phyloP scores from a whole-genome alignment of 2,329 filamentous ascomycete genomes.

The Phaeoacremonium minimum region DNA sequence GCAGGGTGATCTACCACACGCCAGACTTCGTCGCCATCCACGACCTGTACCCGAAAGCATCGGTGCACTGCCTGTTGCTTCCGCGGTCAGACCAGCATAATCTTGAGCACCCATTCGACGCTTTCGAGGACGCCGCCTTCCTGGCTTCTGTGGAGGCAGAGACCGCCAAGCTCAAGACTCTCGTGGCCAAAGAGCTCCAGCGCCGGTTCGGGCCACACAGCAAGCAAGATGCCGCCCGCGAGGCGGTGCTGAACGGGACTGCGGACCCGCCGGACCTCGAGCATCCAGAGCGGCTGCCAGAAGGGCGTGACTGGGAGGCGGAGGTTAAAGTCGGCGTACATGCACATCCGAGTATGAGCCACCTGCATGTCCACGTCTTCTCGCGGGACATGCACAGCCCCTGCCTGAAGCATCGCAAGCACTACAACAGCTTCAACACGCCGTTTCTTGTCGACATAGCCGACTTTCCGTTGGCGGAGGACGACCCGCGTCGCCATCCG shows the following conservation, averaged over 20 bases:
- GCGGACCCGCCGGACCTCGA: slow-evolving; percentile 60
- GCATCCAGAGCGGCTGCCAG: slow-evolving; percentile 54
- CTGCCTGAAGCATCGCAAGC: slow-evolving; percentile 72
- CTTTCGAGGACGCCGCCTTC: slow-evolving; percentile 68
- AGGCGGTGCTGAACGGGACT: slow-evolving; percentile 63
- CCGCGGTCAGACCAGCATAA: slow-evolving; percentile 62
- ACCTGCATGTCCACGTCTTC: slow-evolving; percentile 86
- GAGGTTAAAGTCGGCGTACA: slow-evolving; percentile 80
- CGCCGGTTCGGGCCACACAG: slow-evolving; percentile 64
- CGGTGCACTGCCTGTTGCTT: slow-evolving; percentile 82
- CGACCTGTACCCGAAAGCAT: slow-evolving; percentile 82
- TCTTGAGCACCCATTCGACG: slow-evolving; percentile 69
- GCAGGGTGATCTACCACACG: slow-evolving; percentile 60
- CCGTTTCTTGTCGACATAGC: slow-evolving; percentile 75
- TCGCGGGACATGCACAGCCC: slow-evolving; percentile 73
- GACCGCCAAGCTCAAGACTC: slow-evolving; percentile 51
- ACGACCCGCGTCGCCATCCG: slow-evolving; percentile 60
- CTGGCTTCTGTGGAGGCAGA: slow-evolving; percentile 59
- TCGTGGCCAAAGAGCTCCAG: slow-evolving; percentile 73
- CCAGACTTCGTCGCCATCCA: slow-evolving; percentile 71
- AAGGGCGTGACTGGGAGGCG: slow-evolving; percentile 71
- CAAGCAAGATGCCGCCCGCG: slow-evolving; percentile 55
- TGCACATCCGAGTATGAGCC: slow-evolving; percentile 84
- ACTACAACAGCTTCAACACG: slow-evolving; percentile 90
- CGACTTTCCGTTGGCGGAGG: slow-evolving; percentile 69